Conservation (phyloP, 768 basidiomycete species). For the Nevesoporus exiguus region DNA sequence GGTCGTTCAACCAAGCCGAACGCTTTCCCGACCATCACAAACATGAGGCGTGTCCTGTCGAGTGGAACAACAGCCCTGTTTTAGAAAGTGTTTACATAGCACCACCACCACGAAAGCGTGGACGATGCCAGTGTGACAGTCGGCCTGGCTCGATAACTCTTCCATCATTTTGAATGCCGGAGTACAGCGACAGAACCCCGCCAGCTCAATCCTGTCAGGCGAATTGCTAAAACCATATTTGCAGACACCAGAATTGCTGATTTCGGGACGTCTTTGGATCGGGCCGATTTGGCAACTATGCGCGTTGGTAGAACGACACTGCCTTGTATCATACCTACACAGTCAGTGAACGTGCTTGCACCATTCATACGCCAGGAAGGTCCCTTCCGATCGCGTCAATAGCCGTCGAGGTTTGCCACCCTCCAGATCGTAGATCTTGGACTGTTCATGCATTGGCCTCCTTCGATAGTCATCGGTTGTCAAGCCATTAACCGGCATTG, state of each 20-base stretch:
- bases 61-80: not conserved
- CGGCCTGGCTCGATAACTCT: not conserved
- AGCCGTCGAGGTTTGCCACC: not conserved
- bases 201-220: not conserved
- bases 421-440: not conserved
- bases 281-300: not conserved
- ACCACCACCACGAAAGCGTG: not conserved
- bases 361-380: not conserved
- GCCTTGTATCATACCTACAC: not conserved
- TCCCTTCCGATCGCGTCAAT: not conserved
- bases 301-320: slow-evolving; percentile 3
- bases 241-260: not conserved
- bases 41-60: not conserved
- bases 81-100: not conserved
- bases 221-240: not conserved
- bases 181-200: not conserved
- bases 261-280: not conserved
- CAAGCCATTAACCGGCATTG: slow-evolving; percentile 7
- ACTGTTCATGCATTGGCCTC: not conserved
- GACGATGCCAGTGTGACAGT: not conserved
- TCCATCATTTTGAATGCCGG: not conserved
- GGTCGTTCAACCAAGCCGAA: slow-evolving; percentile 5
- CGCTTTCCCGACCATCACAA: not conserved
- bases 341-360: slow-evolving; percentile 3
- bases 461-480: slow-evolving; percentile 4